Evolutionary conservation across 805 yeast species (phyloP), one percentile per base, ranked within the genome.

Genomic region (Saccharomyces paradoxus): DNA sequence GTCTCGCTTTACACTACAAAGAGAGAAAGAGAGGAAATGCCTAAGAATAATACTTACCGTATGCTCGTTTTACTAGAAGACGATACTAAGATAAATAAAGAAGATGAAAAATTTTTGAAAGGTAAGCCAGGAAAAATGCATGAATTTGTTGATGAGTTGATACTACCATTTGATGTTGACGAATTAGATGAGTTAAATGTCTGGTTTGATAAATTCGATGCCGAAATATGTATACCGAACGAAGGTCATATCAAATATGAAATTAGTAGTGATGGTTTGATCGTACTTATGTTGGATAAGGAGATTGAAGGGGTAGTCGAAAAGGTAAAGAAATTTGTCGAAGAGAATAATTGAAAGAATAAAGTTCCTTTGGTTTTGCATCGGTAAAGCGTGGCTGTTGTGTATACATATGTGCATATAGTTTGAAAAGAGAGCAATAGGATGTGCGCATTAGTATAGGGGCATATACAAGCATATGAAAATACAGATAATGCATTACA

Each of bases 181-280:
- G 72, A 69, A 46, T 50, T 69, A 50, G 73, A 69, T 47, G 54
- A 54, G 3, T 56, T 70, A 31, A 69, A 70, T 41, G 52, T 56
- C 24, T 69, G 73, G 72, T 70, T 70, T 57, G 73, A 69, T 56
- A 67, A 64, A 51, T 63, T 72, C 60, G 76, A 67, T 57, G 68
- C 62, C 44, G 63, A 65, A 28, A 67, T 70, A 24, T 70, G 71
- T 54, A 69, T 70, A 60, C 72, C 72, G 50, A 69, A 70, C 51
- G 74, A 70, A 55, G 72, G 73, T 12, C 68, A 67, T 58, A 68
- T 70, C 46, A 70, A 70, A 46, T 70, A 70, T 53, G 74, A 70
- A 53, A 70, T 70, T 49, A 70, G 67, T 31, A 70, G 72, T 53
- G 74, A 70, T 56, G 74, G 74, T 29, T 54, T 70, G 37, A 69